Conservation (phyloP, 2,329 filamentous ascomycete genomes). For the Microcyclospora pomicola region DNA sequence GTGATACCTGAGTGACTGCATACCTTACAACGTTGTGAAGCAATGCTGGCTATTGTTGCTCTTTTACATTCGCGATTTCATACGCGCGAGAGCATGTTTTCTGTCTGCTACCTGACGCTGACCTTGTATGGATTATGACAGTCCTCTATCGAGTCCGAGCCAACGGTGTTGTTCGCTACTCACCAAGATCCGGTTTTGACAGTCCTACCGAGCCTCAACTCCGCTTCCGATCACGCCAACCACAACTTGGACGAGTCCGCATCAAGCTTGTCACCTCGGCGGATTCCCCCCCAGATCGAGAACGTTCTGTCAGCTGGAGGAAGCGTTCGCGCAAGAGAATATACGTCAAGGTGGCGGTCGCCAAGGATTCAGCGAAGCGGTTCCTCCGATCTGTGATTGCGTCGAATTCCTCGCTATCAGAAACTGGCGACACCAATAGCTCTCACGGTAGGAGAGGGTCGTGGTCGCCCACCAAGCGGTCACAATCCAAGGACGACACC, state of each 20-base stretch:
- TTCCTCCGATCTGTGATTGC: slow-evolving; percentile 35
- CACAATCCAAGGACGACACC: slow-evolving; percentile 8
- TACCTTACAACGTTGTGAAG: too few species aligned
- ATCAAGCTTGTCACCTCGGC: slow-evolving; percentile 35
- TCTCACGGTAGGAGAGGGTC: slow-evolving; percentile 17
- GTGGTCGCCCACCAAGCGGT: slow-evolving; percentile 17
- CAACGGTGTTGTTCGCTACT: slow-evolving; percentile 7
- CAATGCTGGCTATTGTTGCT: too few species aligned
- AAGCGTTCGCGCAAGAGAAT: slow-evolving; percentile 1
- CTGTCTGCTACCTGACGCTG: too few species aligned
- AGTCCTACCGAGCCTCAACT: slow-evolving; percentile 1
- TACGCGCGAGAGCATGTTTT: too few species aligned
- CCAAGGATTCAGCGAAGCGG: slow-evolving; percentile 35
- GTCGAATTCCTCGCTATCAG: slow-evolving; percentile 2
- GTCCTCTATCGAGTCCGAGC: slow-evolving; percentile 2
- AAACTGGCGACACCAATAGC: neutral
- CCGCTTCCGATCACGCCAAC: slow-evolving; percentile 37
- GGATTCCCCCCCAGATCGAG: slow-evolving; percentile 14
- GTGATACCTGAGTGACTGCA: too few species aligned
- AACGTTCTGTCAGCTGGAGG: too few species aligned
- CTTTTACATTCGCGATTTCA: too few species aligned
- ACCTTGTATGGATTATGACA: slow-evolving; percentile 1
- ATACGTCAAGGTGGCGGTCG: slow-evolving; percentile 36
- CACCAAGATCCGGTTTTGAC: slow-evolving; percentile 1
- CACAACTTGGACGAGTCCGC: slow-evolving; percentile 43